These are phyloP conservation scores for Fusarium protoensiforme DNA, from an alignment of 2,329 filamentous ascomycete species.

Conservation along the genomic window DNA sequence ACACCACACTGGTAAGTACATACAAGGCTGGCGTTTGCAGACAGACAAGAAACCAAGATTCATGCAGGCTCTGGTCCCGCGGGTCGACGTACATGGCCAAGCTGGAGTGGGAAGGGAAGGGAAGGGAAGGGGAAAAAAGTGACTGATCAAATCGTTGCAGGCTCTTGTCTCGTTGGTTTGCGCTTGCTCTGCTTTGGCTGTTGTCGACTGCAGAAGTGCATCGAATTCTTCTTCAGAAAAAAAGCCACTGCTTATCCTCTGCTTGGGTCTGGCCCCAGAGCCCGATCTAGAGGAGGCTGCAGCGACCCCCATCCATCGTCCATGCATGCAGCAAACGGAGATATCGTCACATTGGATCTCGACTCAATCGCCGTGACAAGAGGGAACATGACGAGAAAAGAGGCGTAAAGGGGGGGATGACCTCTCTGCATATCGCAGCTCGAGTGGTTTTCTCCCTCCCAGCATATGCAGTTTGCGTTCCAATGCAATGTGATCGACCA, in stretches of 20 bases:
- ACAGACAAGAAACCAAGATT: neutral
- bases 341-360: neutral
- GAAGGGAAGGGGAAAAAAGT: neutral
- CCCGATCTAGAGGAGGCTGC: neutral
- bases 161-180: neutral
- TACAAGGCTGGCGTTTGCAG: neutral
- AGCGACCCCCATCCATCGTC: neutral
- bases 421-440: neutral
- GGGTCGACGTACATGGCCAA: neutral
- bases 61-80: neutral
- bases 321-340: neutral
- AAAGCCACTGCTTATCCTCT: neutral
- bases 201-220: neutral
- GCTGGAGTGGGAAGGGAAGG: neutral
- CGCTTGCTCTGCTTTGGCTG: neutral
- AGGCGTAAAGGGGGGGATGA: neutral
- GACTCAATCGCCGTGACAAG: neutral
- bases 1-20: neutral
- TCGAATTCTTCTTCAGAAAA: neutral
- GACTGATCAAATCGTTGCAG: neutral
- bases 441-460: neutral
- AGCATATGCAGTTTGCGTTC: neutral
- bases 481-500: neutral
- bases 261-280: neutral
- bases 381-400: neutral